Conservation (phyloP, 148 eudicot species). For the Pharnaceum exiguum region DNA sequence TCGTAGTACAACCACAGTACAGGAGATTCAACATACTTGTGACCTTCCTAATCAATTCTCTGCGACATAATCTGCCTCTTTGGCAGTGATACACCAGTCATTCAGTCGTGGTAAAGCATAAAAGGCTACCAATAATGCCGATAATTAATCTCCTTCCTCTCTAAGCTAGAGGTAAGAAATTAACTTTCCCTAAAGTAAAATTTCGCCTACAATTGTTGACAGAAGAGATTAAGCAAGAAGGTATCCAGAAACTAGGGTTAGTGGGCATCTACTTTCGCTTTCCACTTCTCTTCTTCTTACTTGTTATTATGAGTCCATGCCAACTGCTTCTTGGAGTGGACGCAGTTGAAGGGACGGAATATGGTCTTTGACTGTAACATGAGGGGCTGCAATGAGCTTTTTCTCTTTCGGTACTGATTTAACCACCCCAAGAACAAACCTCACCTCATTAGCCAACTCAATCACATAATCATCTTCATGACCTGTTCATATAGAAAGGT, state of each 20-base stretch:
- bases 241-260: slow-evolving; percentile 2
- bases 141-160: neutral
- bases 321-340: slow-evolving; percentile 61
- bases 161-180: slow-evolving; percentile 1
- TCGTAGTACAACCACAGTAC: too few relatives aligned
- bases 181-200: neutral
- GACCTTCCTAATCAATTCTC: too few relatives aligned
- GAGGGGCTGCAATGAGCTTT: slow-evolving; percentile 31
- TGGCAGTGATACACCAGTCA: slow-evolving; percentile 1
- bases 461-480: slow-evolving; percentile 83
- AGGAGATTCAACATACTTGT: too few relatives aligned
- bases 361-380: slow-evolving; percentile 32
- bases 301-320: slow-evolving; percentile 45
- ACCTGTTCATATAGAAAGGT: too few relatives aligned
- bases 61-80: too few relatives aligned
- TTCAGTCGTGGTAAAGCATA: neutral
- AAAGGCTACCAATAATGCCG: neutral
- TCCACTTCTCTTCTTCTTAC: neutral
- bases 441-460: slow-evolving; percentile 85
- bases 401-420: slow-evolving; percentile 30
- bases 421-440: slow-evolving; percentile 52
- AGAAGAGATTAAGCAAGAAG: slow-evolving; percentile 17
- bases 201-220: slow-evolving; percentile 11
- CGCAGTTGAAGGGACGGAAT: slow-evolving; percentile 45
- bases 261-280: neutral